A percentile compares a stretch with the other conserved stretches of the same genome.
These are phyloP conservation scores for Apiospora kogelbergensis DNA, from an alignment of 2,329 filamentous ascomycete genomes.

Conservation along the genomic window DNA sequence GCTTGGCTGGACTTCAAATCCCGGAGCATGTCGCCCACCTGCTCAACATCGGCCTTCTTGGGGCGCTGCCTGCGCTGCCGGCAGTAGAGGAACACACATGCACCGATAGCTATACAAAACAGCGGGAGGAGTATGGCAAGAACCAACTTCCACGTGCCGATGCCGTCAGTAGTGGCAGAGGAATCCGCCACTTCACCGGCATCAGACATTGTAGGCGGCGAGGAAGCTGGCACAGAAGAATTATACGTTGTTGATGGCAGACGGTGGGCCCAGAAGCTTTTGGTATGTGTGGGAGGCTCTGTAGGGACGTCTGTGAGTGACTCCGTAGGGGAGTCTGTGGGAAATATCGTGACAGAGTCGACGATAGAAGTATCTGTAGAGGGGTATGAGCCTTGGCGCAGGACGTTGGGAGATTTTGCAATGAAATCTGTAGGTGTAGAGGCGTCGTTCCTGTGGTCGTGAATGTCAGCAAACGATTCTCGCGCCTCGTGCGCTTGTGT, in stretches of 20 bases:
- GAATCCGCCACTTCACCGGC: background rate
- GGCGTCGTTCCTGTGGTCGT: background rate
- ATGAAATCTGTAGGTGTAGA: background rate
- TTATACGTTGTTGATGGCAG: background rate
- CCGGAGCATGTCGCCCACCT: constrained; percentile 11
- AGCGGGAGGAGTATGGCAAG: constrained; percentile 6
- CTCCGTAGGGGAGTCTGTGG: background rate
- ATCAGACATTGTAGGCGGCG: background rate
- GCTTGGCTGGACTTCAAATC: background rate
- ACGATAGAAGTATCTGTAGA: background rate
- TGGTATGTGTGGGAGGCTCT: background rate
- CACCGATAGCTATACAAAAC: background rate
- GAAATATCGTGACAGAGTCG: too few relatives aligned
- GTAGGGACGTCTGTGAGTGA: background rate
- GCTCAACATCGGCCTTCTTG: background rate
- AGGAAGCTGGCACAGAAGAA: background rate
- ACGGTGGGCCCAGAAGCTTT: background rate
- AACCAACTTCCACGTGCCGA: constrained; percentile 9
- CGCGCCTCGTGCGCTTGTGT: background rate
- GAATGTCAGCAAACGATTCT: background rate
- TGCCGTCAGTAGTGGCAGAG: background rate
- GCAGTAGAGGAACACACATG: background rate
- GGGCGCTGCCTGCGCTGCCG: background rate
- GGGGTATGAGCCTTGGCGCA: too few relatives aligned
- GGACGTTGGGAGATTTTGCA: background rate